Evolutionary conservation across 345 rosid genomes (phyloP), one percentile per base, ranked within the genome.

Genomic region (Boechera stricta): DNA sequence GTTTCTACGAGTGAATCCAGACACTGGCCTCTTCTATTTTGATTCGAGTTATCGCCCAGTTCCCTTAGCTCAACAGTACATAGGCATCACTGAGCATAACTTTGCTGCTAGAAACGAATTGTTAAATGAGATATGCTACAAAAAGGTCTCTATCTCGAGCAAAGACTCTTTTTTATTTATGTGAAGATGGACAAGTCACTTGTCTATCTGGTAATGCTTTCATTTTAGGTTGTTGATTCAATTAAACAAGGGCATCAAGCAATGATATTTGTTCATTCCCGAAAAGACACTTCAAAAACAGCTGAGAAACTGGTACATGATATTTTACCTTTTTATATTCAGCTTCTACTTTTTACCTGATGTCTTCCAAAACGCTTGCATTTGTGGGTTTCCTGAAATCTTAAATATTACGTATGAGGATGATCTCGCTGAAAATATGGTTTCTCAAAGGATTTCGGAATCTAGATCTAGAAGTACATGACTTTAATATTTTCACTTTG

Each of bases 31-130:
- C 60, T 94, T 92, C 84, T 91, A 82, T 88, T 94, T 94, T 79
- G 98, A 94, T 85, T 87, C 98, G 68, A 94, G 97, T 82, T 94
- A 92, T 85, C 97, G 98, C 57, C 98, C 97, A 8, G 97, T 94
- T 80, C 97, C 98, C 79, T 91, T 94, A 73, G 97, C 97, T 41
- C 98, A 94, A 73, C 97, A 94, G 71, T 94, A 94, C 81, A 94
- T 94, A 80, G 98, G 98, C 74, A 90, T 94, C 39, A 92, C 91
- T 77, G 98, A 90, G 89, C 92, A 84, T 39, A 94, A 94, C 85
- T 94, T 86, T 85, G 84, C 83, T 44, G 92, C 93, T 61, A 93
- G 91, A 75, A 90, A 84, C 45, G 97, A 88, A 33, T 84, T 94
- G 82, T 75, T 90, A 83, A 89, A 90, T 84, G 98, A 92, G 79